A percentile compares a stretch with the other conserved stretches of the same genome.
Conservation (phyloP, 2,329 filamentous ascomycete species). For the Thermothelomyces thermophilus region DNA sequence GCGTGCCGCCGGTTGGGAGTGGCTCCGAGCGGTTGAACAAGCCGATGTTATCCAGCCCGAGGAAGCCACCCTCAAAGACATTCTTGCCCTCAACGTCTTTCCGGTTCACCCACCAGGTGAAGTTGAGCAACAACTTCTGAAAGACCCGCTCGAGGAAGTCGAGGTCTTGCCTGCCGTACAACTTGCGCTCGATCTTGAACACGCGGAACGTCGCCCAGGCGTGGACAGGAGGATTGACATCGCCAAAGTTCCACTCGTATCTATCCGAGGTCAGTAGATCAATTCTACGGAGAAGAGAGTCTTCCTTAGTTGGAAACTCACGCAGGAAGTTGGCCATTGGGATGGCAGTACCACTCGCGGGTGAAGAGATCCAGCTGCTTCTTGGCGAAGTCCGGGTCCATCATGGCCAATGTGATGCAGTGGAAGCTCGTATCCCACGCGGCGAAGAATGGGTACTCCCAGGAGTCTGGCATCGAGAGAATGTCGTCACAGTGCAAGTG, state of each 20-base stretch:
- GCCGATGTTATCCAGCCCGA: constrained; percentile 94
- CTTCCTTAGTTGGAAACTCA: constrained; percentile 38
- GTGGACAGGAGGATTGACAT: constrained; percentile 94
- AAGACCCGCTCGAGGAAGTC: constrained; percentile 96
- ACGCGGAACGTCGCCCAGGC: constrained; percentile 93
- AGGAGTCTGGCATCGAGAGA: constrained; percentile 94
- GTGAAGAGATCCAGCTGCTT: constrained; percentile 96
- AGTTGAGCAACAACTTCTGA: constrained; percentile 91
- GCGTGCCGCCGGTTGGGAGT: constrained; percentile 81
- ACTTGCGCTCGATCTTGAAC: constrained; percentile 97
- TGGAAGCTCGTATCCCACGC: constrained; percentile 98
- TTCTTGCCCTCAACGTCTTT: constrained; percentile 95
- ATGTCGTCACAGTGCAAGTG: constrained; percentile 94
- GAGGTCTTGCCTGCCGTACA: constrained; percentile 89
- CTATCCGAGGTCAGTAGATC: constrained; percentile 31
- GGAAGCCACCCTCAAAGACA: constrained; percentile 92
- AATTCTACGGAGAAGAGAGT: constrained; percentile 15
- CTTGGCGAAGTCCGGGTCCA: constrained; percentile 95
- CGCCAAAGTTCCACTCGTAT: constrained; percentile 94
- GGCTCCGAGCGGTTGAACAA: constrained; percentile 96
- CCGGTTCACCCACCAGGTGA: constrained; percentile 98
- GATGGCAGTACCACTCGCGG: constrained; percentile 97
- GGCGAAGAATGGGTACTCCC: constrained; percentile 97
- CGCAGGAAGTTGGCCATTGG: constrained; percentile 88
- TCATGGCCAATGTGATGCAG: constrained; percentile 92